These are phyloP conservation scores for Alternaria hordeiaustralica DNA, from an alignment of 2,329 filamentous ascomycete species.

Conservation along the genomic window DNA sequence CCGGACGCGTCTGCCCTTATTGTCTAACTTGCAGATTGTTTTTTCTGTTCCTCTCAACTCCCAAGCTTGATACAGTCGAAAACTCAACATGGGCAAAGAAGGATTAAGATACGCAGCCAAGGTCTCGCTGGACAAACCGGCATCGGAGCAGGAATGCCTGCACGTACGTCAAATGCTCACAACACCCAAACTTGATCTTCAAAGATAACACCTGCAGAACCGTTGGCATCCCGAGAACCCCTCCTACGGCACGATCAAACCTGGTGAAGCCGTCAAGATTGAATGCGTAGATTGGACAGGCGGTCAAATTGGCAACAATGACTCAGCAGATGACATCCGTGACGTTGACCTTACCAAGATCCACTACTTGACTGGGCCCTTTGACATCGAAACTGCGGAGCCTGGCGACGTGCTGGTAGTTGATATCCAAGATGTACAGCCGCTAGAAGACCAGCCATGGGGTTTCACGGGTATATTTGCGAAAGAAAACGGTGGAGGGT, in stretches of 20 bases:
- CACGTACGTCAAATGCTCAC: conserved; percentile 62
- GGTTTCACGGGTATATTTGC: conserved; percentile 87
- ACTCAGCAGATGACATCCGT: conserved; percentile 85
- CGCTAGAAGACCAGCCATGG: conserved; percentile 84
- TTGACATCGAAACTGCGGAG: conserved; percentile 82
- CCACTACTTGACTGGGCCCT: conserved; percentile 89
- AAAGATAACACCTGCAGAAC: conserved; percentile 62
- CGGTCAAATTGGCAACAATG: conserved; percentile 87
- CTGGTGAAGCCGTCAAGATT: conserved; percentile 89
- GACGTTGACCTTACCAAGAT: conserved; percentile 84
- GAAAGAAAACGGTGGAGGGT: conserved; percentile 83
- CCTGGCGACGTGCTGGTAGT: conserved; percentile 85
- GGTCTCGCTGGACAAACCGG: conserved; percentile 75
- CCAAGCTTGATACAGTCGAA: neutral
- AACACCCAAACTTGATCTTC: neutral
- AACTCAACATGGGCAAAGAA: conserved; percentile 54
- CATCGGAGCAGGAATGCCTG: conserved; percentile 70
- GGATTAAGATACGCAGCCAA: conserved; percentile 74
- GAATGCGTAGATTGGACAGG: conserved; percentile 81
- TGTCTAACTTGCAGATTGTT: neutral
- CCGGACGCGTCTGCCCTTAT: neutral
- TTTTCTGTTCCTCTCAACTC: neutral
- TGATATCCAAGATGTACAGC: conserved; percentile 93
- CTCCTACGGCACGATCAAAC: conserved; percentile 72
- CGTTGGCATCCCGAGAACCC: conserved; percentile 93